Evolutionary conservation across 768 basidiomycete species (phyloP).

Genomic region (Trametes punicea): DNA sequence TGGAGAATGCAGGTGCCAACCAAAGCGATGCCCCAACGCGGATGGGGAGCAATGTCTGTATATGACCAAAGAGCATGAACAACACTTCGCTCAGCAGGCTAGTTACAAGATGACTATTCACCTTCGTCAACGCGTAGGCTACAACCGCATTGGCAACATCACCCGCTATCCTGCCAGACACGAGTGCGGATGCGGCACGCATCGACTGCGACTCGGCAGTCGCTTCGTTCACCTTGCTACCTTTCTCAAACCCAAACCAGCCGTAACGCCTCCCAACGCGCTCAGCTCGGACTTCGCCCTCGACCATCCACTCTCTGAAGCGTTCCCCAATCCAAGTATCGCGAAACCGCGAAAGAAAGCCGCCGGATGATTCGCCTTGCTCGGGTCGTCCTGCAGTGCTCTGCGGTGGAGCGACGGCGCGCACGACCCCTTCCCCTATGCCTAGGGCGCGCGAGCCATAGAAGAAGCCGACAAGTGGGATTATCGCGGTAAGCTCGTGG

Average conservation of each 20-base stretch:
- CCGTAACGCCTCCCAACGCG: constrained; percentile 77
- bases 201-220: background rate
- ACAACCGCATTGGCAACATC: constrained; percentile 81
- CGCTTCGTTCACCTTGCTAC: constrained; percentile 5
- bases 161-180: constrained; percentile 47
- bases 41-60: constrained; percentile 72
- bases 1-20: constrained; percentile 68
- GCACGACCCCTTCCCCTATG: constrained; percentile 64
- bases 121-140: constrained; percentile 81
- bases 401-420: constrained; percentile 20
- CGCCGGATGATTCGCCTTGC: background rate
- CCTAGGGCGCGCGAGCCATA: constrained; percentile 64
- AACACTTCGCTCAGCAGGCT: too few relatives aligned
- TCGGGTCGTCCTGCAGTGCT: background rate
- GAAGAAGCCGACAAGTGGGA: constrained; percentile 73
- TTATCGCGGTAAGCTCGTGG: constrained; percentile 81
- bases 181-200: background rate
- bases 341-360: constrained; percentile 9
- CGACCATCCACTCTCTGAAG: constrained; percentile 59
- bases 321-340: constrained; percentile 38
- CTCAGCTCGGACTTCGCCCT: constrained; percentile 70
- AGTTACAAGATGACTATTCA: constrained; percentile 27
- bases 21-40: constrained; percentile 73
- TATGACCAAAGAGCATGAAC: too few relatives aligned
- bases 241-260: constrained; percentile 71